Evolutionary conservation across 495 filamentous ascomycete genomes (phyloP).

Genomic region (Darksidea phi): DNA sequence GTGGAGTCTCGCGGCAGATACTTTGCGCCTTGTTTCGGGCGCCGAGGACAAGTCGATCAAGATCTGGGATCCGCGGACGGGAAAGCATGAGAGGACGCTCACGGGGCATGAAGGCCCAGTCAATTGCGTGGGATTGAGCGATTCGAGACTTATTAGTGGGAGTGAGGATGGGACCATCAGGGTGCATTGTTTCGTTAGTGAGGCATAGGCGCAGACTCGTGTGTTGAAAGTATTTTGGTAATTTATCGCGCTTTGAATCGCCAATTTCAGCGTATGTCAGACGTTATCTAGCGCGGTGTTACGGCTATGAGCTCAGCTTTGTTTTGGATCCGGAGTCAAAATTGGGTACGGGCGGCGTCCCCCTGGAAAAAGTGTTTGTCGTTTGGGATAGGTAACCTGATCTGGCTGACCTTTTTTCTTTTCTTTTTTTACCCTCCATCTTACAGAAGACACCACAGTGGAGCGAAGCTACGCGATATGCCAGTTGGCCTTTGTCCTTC

Average conservation of each 20-base stretch:
- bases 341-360: neutral
- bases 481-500: too few relatives aligned
- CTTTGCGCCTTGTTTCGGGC: conserved; percentile 81
- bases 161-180: conserved; percentile 90
- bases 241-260: too few relatives aligned
- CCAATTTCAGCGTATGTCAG: neutral
- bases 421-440: too few relatives aligned
- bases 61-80: conserved; percentile 90
- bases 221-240: too few relatives aligned
- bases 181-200: conserved; percentile 47
- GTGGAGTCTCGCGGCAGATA: conserved; percentile 91
- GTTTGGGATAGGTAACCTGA: too few relatives aligned
- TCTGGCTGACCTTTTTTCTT: too few relatives aligned
- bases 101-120: conserved; percentile 85
- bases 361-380: neutral
- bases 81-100: conserved; percentile 87
- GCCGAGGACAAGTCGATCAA: conserved; percentile 94
- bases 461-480: too few relatives aligned
- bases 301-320: neutral
- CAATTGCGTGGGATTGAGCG: conserved; percentile 87
- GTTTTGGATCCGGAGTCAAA: too few relatives aligned
- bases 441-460: too few relatives aligned
- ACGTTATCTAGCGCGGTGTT: neutral
- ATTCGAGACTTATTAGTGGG: conserved; percentile 81
- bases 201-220: too few relatives aligned